phyloP scores from a whole-genome alignment of 768 basidiomycete species.

The Scleroderma bovista region DNA sequence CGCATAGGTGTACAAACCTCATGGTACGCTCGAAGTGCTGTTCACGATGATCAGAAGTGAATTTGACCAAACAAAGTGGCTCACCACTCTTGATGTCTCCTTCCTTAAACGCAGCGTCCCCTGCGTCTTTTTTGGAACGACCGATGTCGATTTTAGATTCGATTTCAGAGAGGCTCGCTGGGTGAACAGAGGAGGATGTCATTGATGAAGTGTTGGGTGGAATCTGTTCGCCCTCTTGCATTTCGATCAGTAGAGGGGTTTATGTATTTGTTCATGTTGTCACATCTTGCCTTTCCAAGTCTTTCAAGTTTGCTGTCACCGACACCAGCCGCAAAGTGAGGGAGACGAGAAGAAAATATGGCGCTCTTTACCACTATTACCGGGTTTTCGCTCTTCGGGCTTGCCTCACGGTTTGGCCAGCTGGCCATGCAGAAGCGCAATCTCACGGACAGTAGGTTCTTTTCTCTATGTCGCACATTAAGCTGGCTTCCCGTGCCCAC shows the following conservation, averaged over 20 bases:
- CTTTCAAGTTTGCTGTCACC: too few species aligned
- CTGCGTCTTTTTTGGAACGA: slow-evolving; percentile 61
- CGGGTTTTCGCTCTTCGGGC: slow-evolving; percentile 78
- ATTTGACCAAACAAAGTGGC: slow-evolving; percentile 16
- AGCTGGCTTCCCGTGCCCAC: too few species aligned
- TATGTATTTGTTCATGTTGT: slow-evolving; percentile 26
- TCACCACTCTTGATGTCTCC: slow-evolving; percentile 58
- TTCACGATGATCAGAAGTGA: neutral
- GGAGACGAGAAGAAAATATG: slow-evolving; percentile 44
- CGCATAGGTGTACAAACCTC: slow-evolving; percentile 38
- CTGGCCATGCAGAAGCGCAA: slow-evolving; percentile 79
- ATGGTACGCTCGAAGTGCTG: slow-evolving; percentile 71
- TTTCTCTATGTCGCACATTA: neutral
- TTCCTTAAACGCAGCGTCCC: slow-evolving; percentile 63
- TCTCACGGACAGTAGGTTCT: slow-evolving; percentile 70
- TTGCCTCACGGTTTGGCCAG: slow-evolving; percentile 80
- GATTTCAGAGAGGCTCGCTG: slow-evolving; percentile 9
- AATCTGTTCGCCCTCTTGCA: neutral
- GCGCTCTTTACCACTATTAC: slow-evolving; percentile 62
- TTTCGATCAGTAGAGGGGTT: slow-evolving; percentile 1
- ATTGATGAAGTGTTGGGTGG: neutral
- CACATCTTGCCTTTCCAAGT: neutral
- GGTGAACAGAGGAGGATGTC: slow-evolving; percentile 13
- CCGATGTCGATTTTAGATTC: slow-evolving; percentile 53
- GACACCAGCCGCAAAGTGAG: neutral